Base-by-base conservation (phyloP, 2,329 filamentous ascomycete genomes). In the Colletotrichum sp. region DNA sequence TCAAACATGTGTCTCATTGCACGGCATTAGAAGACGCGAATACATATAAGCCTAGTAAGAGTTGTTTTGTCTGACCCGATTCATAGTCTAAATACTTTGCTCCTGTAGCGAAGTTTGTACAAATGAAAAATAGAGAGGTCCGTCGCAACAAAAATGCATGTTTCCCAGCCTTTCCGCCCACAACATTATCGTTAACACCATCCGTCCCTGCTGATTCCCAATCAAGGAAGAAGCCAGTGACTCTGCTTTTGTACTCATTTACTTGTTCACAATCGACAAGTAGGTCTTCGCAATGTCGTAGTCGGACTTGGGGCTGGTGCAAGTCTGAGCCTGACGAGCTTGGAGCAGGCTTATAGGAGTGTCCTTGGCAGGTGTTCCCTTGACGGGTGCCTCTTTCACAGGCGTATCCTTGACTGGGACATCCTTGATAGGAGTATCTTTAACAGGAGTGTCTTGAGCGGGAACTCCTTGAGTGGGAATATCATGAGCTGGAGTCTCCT, bases 101-200 rank as follows among this genome's bases (percentile, higher is more conserved):
- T 1, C 4, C 4, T 1, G 11, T 6, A 1, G 11, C 43, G 1
- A 13, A 21, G 0, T 51, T 21, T 51, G n/a, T 51, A 51, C n/a
- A 21, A 21, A 51, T 51, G n/a, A 21, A 47, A 47, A 47, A 47
- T 27, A 4, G n/a, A 11, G 5, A 43, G 2, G 43, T 24, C n/a
- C 2, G 0, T 51, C 11, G 43, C 2, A 13, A 21, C 12, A 21
- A 51, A 1, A 51, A 0, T 21, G 0, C 18, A 21, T 0, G 1
- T 51, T 51, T 51, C 2, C n/a, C 0, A 51, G 12, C 4, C n/a
- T 51, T 15, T 51, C 6, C n/a, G n/a, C n/a, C 43, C n/a, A 0
- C 43, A 21, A 1, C 6, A 13, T 51, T 24, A 13, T 51, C 12
- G n/a, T 51, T 51, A 13, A 3, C n/a, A 51, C 6, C n/a, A 51